Percentiles rank a stretch among this genome's conserved stretches.
Evolutionary conservation across 2,329 filamentous ascomycete species (phyloP).

Genomic region (Celoporthe dispersa): DNA sequence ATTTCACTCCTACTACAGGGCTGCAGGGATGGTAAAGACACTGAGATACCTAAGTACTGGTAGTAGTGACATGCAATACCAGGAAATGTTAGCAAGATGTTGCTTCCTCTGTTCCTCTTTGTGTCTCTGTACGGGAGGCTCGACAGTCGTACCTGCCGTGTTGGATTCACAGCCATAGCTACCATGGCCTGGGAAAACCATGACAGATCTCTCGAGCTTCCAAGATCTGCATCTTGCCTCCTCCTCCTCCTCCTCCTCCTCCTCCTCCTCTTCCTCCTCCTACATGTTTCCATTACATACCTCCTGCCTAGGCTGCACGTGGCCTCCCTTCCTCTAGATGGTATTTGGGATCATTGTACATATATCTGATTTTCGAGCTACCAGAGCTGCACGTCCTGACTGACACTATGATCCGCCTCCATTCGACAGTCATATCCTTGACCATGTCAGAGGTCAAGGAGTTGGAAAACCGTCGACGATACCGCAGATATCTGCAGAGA

Average conservation of each 20-base stretch:
- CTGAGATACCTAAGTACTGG: background rate
- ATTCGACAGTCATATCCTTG: conserved; percentile 45
- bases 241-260: background rate
- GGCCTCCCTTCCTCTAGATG: background rate
- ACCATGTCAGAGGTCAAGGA: conserved; percentile 48
- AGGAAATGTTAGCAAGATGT: background rate
- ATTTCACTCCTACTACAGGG: too few relatives aligned
- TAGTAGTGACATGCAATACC: background rate
- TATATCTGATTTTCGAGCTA: background rate
- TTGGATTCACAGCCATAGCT: background rate
- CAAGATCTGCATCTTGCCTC: background rate
- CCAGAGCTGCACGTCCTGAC: background rate
- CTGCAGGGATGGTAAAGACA: background rate
- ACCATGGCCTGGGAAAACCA: background rate
- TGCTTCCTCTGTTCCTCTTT: background rate
- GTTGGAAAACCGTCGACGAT: conserved; percentile 41
- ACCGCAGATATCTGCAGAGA: conserved; percentile 40
- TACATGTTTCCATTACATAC: background rate
- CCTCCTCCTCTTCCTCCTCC: background rate
- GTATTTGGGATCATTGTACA: background rate
- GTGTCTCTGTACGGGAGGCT: background rate
- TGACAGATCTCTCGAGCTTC: background rate
- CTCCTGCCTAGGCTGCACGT: background rate
- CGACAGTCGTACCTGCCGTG: background rate
- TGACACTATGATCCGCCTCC: conserved; percentile 46